A percentile compares a stretch with the other conserved stretches of the same genome.
Evolutionary conservation across 2,329 filamentous ascomycete species (phyloP).

Genomic region (Leptographium wingfieldii): DNA sequence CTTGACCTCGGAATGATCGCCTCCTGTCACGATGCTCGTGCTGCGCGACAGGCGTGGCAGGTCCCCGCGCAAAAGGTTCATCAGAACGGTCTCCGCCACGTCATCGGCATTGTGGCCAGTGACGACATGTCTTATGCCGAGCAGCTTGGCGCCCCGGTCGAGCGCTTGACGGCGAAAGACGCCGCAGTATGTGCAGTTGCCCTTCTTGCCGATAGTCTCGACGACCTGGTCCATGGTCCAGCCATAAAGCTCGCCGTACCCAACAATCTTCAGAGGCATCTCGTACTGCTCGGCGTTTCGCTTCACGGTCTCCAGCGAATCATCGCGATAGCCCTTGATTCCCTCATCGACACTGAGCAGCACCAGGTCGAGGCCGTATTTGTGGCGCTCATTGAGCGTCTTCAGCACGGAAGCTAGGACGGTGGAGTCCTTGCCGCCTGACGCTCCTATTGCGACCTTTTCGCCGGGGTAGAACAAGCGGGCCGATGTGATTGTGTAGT

Average conservation of each 20-base stretch:
- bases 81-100: constrained; percentile 90
- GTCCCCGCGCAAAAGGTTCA: constrained; percentile 91
- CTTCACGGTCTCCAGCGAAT: constrained; percentile 93
- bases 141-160: constrained; percentile 76
- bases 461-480: constrained; percentile 76
- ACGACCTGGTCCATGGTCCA: constrained; percentile 99
- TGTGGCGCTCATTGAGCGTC: constrained; percentile 79
- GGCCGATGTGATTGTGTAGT: constrained; percentile 77
- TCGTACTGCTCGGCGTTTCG: constrained; percentile 82
- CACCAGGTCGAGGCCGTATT: constrained; percentile 75
- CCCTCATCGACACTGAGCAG: constrained; percentile 92
- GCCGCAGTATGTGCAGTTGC: constrained; percentile 97
- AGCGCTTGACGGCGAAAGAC: constrained; percentile 91
- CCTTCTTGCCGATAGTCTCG: constrained; percentile 90
- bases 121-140: constrained; percentile 85
- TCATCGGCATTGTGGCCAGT: constrained; percentile 98
- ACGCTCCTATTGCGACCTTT: constrained; percentile 84
- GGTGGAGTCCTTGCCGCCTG: constrained; percentile 93
- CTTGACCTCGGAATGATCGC: constrained; percentile 73
- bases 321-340: constrained; percentile 92
- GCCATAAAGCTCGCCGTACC: constrained; percentile 87
- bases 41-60: constrained; percentile 75
- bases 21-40: constrained; percentile 78
- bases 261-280: constrained; percentile 83
- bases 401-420: constrained; percentile 91